Conservation (phyloP, 2,329 filamentous ascomycete species). For the Alternaria burnsii region DNA sequence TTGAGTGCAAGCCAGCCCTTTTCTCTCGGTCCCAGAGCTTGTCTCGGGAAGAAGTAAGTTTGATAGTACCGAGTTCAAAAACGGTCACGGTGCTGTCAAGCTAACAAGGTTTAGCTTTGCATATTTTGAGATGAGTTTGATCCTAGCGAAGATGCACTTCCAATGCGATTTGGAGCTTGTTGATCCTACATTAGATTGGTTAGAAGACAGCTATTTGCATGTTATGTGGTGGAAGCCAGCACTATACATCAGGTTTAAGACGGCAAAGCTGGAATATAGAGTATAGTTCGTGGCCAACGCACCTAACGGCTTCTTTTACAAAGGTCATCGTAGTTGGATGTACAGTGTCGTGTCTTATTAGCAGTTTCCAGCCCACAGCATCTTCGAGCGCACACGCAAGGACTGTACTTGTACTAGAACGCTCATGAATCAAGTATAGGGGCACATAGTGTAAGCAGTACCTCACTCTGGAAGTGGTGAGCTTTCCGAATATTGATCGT, state of each 20-base stretch:
- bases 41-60: slow-evolving; percentile 1
- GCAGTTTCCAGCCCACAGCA: background rate
- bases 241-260: background rate
- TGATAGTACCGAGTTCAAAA: background rate
- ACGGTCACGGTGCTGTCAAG: background rate
- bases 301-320: background rate
- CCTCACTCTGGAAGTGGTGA: fast-evolving
- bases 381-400: no score
- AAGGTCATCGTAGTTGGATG: background rate
- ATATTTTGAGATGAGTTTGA: background rate
- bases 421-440: background rate
- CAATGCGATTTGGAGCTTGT: background rate
- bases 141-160: background rate
- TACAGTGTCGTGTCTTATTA: background rate
- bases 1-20: background rate
- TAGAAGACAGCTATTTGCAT: background rate
- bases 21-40: background rate
- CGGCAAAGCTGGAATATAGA: background rate
- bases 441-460: background rate
- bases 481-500: background rate
- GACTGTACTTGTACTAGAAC: background rate
- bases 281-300: background rate
- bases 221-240: slow-evolving; percentile 8
- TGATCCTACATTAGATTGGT: background rate
- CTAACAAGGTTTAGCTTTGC: background rate